These are phyloP conservation scores for Ceratocystis papillata DNA, from an alignment of 2,329 filamentous ascomycete species.

Conservation along the genomic window DNA sequence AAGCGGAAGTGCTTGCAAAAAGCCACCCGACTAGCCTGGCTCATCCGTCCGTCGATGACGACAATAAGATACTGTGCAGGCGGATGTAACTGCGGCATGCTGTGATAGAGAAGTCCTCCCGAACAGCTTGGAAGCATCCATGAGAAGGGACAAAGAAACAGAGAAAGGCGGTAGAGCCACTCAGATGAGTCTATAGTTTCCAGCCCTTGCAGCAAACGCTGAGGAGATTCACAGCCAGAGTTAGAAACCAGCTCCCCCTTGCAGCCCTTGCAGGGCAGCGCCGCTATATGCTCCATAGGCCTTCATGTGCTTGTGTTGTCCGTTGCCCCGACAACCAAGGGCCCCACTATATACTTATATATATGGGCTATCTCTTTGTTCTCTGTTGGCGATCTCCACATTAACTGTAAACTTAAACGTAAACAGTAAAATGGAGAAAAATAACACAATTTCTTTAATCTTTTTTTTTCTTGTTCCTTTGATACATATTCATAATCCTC, in stretches of 20 bases:
- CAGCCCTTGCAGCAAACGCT: not conserved
- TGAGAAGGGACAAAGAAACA: not conserved
- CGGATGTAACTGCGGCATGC: not conserved
- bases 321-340: not conserved
- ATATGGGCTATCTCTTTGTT: not conserved
- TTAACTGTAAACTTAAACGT: not conserved
- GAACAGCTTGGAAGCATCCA: not conserved
- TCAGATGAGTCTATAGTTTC: not conserved
- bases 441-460: slow-evolving; percentile 5
- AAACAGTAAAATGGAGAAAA: slow-evolving; percentile 6
- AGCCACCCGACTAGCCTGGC: not conserved
- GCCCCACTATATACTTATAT: not conserved
- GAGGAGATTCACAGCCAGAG: not conserved
- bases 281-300: not conserved
- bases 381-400: not conserved
- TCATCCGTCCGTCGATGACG: not conserved
- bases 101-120: not conserved
- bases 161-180: not conserved
- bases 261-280: not conserved
- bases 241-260: not conserved
- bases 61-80: not conserved
- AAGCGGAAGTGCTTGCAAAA: not conserved
- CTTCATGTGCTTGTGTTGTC: not conserved
- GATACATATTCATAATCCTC: not conserved
- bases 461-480: not conserved